These are phyloP conservation scores for Ceratobasidium sp. DNA, from an alignment of 1,284 basidiomycete species.

Conservation along the genomic window DNA sequence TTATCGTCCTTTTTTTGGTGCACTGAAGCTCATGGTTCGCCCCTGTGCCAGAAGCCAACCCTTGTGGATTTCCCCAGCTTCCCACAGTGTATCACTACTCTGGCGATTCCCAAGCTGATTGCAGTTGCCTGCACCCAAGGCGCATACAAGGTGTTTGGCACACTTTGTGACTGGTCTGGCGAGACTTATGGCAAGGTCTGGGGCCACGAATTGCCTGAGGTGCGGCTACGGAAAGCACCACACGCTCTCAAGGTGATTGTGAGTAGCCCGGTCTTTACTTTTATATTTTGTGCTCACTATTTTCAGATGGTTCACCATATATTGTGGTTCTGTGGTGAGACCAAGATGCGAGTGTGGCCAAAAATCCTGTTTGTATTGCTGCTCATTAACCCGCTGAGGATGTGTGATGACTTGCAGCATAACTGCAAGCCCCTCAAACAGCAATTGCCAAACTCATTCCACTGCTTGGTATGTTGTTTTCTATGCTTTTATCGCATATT, in stretches of 20 bases:
- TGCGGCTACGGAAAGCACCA: background rate
- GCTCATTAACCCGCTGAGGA: background rate
- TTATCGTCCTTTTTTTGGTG: background rate
- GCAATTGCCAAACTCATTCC: background rate
- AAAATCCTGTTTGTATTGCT: background rate
- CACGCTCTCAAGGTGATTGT: background rate
- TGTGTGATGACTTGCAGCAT: background rate
- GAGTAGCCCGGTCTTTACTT: background rate
- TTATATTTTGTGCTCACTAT: background rate
- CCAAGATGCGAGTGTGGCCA: background rate
- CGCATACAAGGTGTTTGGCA: background rate
- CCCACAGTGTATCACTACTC: background rate
- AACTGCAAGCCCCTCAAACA: background rate
- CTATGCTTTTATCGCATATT: background rate
- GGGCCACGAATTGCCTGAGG: background rate
- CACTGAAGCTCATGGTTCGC: background rate
- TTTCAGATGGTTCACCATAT: conserved; percentile 14
- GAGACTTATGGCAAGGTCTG: background rate
- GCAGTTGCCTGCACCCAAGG: background rate
- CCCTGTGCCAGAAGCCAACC: background rate
- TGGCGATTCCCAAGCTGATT: conserved; percentile 5
- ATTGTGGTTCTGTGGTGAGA: conserved; percentile 1
- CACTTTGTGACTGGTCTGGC: background rate
- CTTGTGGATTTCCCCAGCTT: conserved; percentile 9
- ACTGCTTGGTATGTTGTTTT: background rate